Evolutionary conservation across 176 grass and related monocot genomes (phyloP).

Genomic region (Avena insularis): DNA sequence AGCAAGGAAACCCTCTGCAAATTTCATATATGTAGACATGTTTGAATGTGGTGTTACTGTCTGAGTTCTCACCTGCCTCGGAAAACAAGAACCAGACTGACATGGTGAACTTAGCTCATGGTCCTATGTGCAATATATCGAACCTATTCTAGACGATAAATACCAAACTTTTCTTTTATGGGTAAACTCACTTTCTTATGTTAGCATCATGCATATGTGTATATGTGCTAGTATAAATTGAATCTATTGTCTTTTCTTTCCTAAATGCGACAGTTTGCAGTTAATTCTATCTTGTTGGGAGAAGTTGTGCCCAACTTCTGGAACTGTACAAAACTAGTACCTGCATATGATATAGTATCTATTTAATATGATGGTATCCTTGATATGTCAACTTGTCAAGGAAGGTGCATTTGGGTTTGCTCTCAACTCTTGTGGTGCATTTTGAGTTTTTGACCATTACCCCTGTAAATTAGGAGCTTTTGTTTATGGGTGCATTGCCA

Average conservation of each 20-base stretch:
- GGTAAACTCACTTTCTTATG: conserved; percentile 15
- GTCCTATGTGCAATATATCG: not conserved
- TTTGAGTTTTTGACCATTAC: not conserved
- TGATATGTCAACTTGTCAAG: not conserved
- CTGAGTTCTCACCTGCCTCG: conserved; percentile 20
- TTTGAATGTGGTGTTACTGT: conserved; percentile 30
- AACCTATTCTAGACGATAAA: not conserved
- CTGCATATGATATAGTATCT: not conserved
- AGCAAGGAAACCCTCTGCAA: conserved; percentile 14
- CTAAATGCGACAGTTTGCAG: not conserved
- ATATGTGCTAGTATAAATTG: not conserved
- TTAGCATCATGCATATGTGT: conserved; percentile 27
- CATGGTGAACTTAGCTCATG: conserved; percentile 18
- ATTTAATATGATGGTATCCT: not conserved
- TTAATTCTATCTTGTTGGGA: not conserved
- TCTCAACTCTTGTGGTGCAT: not conserved
- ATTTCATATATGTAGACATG: conserved; percentile 20
- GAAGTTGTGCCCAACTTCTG: not conserved
- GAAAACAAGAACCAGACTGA: conserved; percentile 33
- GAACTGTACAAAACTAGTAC: not conserved
- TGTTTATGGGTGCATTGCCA: no score
- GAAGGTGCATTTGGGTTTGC: not conserved
- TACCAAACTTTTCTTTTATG: conserved; percentile 11
- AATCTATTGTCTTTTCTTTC: not conserved
- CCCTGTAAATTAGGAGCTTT: not conserved